A percentile compares a stretch with the other conserved stretches of the same genome.
Evolutionary conservation across 345 rosid species (phyloP).

Genomic region (Brassica rapa): DNA sequence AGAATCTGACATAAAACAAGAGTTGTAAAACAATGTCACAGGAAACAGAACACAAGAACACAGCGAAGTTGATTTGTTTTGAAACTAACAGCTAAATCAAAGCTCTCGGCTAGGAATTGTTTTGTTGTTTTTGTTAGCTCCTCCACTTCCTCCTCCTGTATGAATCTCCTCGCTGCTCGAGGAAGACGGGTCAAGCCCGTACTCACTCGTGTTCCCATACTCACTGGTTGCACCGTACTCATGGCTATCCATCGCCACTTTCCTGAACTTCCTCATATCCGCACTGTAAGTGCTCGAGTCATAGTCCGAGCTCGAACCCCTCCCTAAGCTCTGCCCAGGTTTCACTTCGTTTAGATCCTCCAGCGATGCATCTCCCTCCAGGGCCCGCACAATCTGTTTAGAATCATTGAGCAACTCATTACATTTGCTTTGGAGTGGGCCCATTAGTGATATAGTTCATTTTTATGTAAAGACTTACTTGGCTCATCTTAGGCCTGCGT

Average conservation of each 20-base stretch:
- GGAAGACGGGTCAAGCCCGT: conserved; percentile 11
- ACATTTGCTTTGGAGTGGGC: too few relatives aligned
- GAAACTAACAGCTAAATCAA: conserved; percentile 33
- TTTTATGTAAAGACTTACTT: conserved; percentile 40
- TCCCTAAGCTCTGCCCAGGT: conserved; percentile 61
- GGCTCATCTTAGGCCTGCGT: conserved; percentile 87
- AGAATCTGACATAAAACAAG: conserved; percentile 20
- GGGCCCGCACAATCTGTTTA: conserved; percentile 71
- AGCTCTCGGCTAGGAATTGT: conserved; percentile 25
- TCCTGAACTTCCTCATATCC: conserved; percentile 71
- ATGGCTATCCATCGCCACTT: conserved; percentile 70
- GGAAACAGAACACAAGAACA: conserved; percentile 20
- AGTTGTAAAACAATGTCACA: neutral
- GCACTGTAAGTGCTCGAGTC: conserved; percentile 65
- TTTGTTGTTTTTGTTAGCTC: conserved; percentile 28
- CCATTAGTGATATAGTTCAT: neutral
- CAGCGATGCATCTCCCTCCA: conserved; percentile 81
- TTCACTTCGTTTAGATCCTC: conserved; percentile 58
- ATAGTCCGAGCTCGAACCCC: conserved; percentile 66
- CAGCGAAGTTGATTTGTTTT: conserved; percentile 26
- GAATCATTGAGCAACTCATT: neutral
- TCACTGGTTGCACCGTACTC: conserved; percentile 61
- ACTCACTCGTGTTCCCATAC: conserved; percentile 61
- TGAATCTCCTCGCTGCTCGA: conserved; percentile 52
- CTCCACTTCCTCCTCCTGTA: conserved; percentile 38